Evolutionary conservation across 2,329 filamentous ascomycete genomes (phyloP), one percentile per base, ranked within the genome.

Genomic region (Aspergillus awamori): DNA sequence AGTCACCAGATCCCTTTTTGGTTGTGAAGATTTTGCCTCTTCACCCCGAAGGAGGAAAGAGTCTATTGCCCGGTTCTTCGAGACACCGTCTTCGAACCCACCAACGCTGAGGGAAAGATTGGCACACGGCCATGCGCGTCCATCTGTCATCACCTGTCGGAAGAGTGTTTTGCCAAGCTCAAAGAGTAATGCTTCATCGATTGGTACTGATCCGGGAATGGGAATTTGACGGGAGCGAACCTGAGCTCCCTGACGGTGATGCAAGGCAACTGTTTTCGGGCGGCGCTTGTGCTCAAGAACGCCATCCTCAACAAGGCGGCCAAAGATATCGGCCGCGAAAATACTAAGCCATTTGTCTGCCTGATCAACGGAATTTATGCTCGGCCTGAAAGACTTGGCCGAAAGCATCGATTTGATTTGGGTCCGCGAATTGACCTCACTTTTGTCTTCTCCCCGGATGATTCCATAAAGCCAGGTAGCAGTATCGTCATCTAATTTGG

Each of bases 351-450:
- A 99, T 62, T 88, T 88, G 24, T 86, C 81, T 1, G 89, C 94
- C 74, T 96, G 91, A 22, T 95, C 92, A 17, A 86, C 80, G 2
- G 83, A 89, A 67, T 87, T 90, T 72, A 98, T 94, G 59, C 84
- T 87, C 0, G 95, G 95, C 26, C 91, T 85, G 71, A 99, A 99
- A 0, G 93, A 96, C 74, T 99, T 99, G 20, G 95, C 93, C 1
- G 93, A 97, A 13, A 98, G 82, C 93, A 99, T 98, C 15, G 91
- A 95, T 75, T 98, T 97, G 80, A 97, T 97, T 71, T 95, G 91
- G 1, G 93, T 97, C 55, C 94, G 84, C 28, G 92, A 86, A 71
- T 92, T 97, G 66, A 99, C 92, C 76, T 97, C 93, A 69, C 90
- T 95, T 53, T 82, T 81, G 74, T 99, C 95, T 63, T 93, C 87